Conservation (phyloP, 1,284 basidiomycete species). For the Amylostereum areolatum region DNA sequence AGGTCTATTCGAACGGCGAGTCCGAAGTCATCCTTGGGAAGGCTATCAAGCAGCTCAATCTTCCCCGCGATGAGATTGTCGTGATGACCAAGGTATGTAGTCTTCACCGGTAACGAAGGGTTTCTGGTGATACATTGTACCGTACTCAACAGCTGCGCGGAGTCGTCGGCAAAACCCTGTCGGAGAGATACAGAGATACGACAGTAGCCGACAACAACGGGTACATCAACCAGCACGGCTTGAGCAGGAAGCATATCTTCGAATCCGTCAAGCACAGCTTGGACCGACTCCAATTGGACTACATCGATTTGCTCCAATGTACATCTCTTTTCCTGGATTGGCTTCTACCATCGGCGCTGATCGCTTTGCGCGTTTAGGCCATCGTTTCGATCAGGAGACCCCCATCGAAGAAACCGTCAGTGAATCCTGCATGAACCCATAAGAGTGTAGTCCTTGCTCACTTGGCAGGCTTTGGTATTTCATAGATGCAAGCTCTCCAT, state of each 20-base stretch:
- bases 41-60: constrained; percentile 65
- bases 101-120: too few species aligned
- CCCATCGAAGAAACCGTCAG: constrained; percentile 33
- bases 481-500: constrained; percentile 32
- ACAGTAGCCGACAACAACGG: constrained; percentile 14
- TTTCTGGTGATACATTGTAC: too few species aligned
- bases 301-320: constrained; percentile 32
- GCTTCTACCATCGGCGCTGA: neutral
- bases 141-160: too few species aligned
- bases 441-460: neutral
- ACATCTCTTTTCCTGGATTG: neutral
- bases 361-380: constrained; percentile 10
- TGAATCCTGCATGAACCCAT: neutral
- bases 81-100: constrained; percentile 69
- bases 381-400: constrained; percentile 28
- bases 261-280: constrained; percentile 28
- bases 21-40: constrained; percentile 75
- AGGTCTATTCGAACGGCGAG: constrained; percentile 60
- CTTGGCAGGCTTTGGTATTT: neutral
- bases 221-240: constrained; percentile 31
- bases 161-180: too few species aligned
- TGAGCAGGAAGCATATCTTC: constrained; percentile 29
- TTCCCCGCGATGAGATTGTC: constrained; percentile 73
- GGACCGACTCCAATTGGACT: constrained; percentile 26
- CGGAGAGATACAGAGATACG: neutral